Conservation (phyloP, 345 rosid species). For the Clausena lansium region DNA sequence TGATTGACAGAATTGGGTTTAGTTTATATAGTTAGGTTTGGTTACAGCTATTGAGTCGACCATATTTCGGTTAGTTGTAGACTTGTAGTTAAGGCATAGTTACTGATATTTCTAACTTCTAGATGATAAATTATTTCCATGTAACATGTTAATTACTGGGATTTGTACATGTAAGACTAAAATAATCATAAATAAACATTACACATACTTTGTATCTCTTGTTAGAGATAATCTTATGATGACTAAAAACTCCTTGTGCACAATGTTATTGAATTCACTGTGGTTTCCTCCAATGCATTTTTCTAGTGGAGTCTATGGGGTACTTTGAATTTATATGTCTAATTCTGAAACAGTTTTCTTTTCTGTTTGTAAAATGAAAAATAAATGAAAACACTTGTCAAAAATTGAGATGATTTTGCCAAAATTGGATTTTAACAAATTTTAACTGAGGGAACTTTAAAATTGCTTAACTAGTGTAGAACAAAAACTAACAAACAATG, state of each 20-base stretch:
- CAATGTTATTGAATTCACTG: no score
- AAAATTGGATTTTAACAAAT: no score
- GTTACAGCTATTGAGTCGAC: background rate
- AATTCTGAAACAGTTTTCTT: no score
- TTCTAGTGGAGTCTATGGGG: no score
- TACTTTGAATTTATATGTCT: no score
- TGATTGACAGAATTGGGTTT: background rate
- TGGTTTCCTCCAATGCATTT: no score
- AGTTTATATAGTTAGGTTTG: slow-evolving; percentile 15
- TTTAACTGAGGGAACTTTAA: no score
- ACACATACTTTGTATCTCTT: background rate
- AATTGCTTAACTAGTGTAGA: no score
- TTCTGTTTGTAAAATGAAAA: no score
- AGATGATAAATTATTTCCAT: slow-evolving; percentile 7
- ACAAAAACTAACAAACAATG: no score
- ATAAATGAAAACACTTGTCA: no score
- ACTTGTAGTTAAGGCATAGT: slow-evolving; percentile 8
- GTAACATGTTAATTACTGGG: background rate
- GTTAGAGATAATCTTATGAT: background rate
- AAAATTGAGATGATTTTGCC: no score
- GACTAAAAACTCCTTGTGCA: background rate
- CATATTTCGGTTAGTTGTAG: slow-evolving; percentile 2
- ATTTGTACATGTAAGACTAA: slow-evolving; percentile 11
- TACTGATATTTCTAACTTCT: background rate
- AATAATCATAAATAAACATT: slow-evolving; percentile 3